These are phyloP conservation scores for Hylodesmum podocarpum DNA, from an alignment of 306 rosid species.

Conservation along the genomic window DNA sequence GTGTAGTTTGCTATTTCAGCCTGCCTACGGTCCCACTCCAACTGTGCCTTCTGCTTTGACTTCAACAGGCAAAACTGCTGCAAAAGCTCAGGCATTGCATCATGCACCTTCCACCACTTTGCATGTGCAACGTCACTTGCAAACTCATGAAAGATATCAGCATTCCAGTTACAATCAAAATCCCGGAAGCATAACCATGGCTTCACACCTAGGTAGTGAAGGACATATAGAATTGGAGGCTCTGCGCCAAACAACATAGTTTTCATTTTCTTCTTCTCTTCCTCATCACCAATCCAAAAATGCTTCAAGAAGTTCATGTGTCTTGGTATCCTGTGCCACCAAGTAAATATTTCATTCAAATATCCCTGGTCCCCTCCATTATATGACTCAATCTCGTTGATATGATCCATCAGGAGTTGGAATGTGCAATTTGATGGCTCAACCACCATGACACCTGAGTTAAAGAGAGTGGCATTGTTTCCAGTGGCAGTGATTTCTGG, in stretches of 20 bases:
- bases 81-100: conserved; percentile 78
- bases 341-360: conserved; percentile 82
- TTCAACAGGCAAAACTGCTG: conserved; percentile 76
- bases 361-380: conserved; percentile 98
- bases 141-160: conserved; percentile 76
- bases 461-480: conserved; percentile 85
- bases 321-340: conserved; percentile 98
- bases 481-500: conserved; percentile 94
- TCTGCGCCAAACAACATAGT: conserved; percentile 74
- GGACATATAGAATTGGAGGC: conserved; percentile 81
- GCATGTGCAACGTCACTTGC: conserved; percentile 90
- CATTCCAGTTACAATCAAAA: conserved; percentile 93
- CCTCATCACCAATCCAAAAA: conserved; percentile 90
- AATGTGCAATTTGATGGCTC: conserved; percentile 97
- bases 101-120: conserved; percentile 92
- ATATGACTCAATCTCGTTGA: conserved; percentile 81
- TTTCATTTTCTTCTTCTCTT: conserved; percentile 74
- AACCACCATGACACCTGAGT: conserved; percentile 97
- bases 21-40: conserved; percentile 82
- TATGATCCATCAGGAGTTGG: conserved; percentile 78
- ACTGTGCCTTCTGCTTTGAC: conserved; percentile 91
- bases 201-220: conserved; percentile 83
- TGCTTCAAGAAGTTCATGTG: conserved; percentile 97
- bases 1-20: conserved; percentile 73
- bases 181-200: conserved; percentile 94